phyloP scores from a whole-genome alignment of 2,329 filamentous ascomycete species.

The Xylariales sp. region DNA sequence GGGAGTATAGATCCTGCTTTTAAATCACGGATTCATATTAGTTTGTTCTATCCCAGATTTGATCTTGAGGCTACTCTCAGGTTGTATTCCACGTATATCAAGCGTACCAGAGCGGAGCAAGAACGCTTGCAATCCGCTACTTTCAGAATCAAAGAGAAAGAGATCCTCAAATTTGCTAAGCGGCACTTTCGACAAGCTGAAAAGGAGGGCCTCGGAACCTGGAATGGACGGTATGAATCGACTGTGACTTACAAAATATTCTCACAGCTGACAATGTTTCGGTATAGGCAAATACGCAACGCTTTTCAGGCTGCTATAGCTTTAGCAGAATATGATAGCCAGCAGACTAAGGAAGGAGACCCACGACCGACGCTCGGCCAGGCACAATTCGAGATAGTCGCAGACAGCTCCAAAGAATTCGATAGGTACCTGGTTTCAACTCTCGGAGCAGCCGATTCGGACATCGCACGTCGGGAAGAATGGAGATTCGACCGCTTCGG shows the following conservation, averaged over 20 bases:
- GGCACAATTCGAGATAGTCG: slow-evolving; percentile 26
- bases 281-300: slow-evolving; percentile 24
- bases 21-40: slow-evolving; percentile 30
- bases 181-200: slow-evolving; percentile 27
- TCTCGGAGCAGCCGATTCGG: slow-evolving; percentile 11
- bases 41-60: slow-evolving; percentile 30
- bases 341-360: too few species aligned
- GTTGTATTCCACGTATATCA: slow-evolving; percentile 29
- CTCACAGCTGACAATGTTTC: not conserved
- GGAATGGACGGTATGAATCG: slow-evolving; percentile 30
- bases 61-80: slow-evolving; percentile 15
- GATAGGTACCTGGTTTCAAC: slow-evolving; percentile 32
- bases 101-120: slow-evolving; percentile 22
- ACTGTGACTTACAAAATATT: not conserved
- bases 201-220: slow-evolving; percentile 29
- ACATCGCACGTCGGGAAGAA: slow-evolving; percentile 26
- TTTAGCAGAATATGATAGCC: slow-evolving; percentile 26
- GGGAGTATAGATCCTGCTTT: slow-evolving; percentile 32
- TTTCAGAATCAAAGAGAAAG: slow-evolving; percentile 32
- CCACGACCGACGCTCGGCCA: too few species aligned
- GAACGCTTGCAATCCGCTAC: not conserved
- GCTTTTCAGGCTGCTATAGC: slow-evolving; percentile 17
- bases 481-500: slow-evolving; percentile 24
- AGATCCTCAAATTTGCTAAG: slow-evolving; percentile 32
- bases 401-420: slow-evolving; percentile 30